Evolutionary conservation across 768 basidiomycete species (phyloP).

Genomic region (Amanita pseudoporphyria): DNA sequence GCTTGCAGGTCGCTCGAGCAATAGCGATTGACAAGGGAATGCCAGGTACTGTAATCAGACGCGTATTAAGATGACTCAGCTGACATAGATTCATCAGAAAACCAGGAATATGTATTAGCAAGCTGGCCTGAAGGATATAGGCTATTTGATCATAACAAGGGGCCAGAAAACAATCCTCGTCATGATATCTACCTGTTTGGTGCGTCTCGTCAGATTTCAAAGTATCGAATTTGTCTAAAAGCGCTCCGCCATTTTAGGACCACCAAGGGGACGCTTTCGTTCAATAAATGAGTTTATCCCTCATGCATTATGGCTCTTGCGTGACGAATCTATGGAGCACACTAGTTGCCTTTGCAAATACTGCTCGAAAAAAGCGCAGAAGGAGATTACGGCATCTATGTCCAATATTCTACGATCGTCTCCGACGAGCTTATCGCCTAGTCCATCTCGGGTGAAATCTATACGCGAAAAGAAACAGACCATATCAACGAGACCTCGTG

Average conservation of each 20-base stretch:
- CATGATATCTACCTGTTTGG: slow-evolving; percentile 77
- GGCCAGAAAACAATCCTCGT: slow-evolving; percentile 39
- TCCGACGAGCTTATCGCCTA: slow-evolving; percentile 8
- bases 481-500: slow-evolving; percentile 7
- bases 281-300: slow-evolving; percentile 82
- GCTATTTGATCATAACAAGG: slow-evolving; percentile 71
- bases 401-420: slow-evolving; percentile 16
- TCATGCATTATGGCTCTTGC: slow-evolving; percentile 72
- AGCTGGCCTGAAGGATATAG: slow-evolving; percentile 60
- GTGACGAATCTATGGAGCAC: slow-evolving; percentile 36
- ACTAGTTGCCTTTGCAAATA: slow-evolving; percentile 67
- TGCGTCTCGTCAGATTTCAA: slow-evolving; percentile 17
- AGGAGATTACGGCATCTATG: slow-evolving; percentile 48
- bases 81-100: slow-evolving; percentile 1
- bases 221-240: not conserved
- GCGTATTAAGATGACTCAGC: not conserved
- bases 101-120: slow-evolving; percentile 49
- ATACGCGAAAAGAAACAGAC: slow-evolving; percentile 12
- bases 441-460: not conserved
- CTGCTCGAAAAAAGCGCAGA: slow-evolving; percentile 60
- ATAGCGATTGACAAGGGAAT: slow-evolving; percentile 33
- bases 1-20: slow-evolving; percentile 30
- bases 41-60: slow-evolving; percentile 34
- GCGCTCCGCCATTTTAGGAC: slow-evolving; percentile 26
- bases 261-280: slow-evolving; percentile 48